A percentile compares a stretch with the other conserved stretches of the same genome.
Conservation (phyloP, 805 yeast genomes). For the Pichia insulana region DNA sequence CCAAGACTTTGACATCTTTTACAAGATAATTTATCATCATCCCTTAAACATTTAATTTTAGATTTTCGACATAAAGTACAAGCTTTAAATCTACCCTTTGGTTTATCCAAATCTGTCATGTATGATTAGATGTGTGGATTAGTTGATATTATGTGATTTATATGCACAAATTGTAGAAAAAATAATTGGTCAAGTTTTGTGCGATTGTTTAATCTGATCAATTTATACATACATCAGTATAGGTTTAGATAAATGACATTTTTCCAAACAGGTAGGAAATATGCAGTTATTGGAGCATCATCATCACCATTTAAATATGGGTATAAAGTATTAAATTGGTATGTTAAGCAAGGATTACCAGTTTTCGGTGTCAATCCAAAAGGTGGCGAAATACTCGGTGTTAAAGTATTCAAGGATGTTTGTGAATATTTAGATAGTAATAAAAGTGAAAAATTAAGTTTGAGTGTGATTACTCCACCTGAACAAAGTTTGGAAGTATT, state of each 20-base stretch:
- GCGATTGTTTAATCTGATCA: no score
- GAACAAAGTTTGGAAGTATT: constrained; percentile 40
- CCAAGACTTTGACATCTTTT: constrained; percentile 46
- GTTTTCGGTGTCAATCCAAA: constrained; percentile 62
- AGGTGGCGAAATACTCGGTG: constrained; percentile 19
- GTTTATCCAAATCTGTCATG: not conserved
- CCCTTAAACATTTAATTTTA: constrained; percentile 53
- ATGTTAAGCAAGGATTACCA: constrained; percentile 43
- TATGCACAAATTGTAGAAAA: not conserved
- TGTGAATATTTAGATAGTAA: constrained; percentile 2
- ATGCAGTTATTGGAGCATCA: constrained; percentile 61
- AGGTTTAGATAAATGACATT: constrained; percentile 10
- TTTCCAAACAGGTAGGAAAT: constrained; percentile 8
- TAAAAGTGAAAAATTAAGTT: constrained; percentile 3
- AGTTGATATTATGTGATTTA: no score
- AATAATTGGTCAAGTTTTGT: not conserved
- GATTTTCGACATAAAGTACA: constrained; percentile 55
- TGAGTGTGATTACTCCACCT: constrained; percentile 75
- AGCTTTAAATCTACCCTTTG: constrained; percentile 35
- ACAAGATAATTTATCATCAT: constrained; percentile 40
- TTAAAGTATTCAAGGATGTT: no score
- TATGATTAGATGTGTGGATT: no score
- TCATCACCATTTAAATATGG: constrained; percentile 59
- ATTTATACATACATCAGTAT: not conserved
- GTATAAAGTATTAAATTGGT: constrained; percentile 62